These are phyloP conservation scores for Tilletia indica DNA, from an alignment of 1,284 basidiomycete species.

Conservation along the genomic window DNA sequence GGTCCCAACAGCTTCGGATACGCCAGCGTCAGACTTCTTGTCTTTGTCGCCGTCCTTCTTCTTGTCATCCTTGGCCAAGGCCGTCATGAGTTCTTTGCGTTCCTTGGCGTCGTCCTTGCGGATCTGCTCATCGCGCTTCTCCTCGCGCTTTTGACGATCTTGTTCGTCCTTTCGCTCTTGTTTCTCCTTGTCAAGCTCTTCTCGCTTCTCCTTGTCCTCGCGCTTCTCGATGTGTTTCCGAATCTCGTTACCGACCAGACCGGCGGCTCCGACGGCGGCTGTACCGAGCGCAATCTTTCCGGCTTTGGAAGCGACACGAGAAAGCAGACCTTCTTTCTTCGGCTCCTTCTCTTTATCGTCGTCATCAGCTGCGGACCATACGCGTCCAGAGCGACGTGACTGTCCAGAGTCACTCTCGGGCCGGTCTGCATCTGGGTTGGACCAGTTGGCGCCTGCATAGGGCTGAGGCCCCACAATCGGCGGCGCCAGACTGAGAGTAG, in stretches of 20 bases:
- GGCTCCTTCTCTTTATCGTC: conserved; percentile 13
- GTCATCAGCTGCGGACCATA: conserved; percentile 4
- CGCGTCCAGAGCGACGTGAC: conserved; percentile 15
- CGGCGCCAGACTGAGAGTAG: conserved; percentile 6
- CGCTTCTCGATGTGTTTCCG: conserved; percentile 12
- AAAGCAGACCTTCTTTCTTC: not conserved
- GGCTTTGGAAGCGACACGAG: not conserved
- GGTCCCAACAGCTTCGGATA: not conserved
- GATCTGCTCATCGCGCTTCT: conserved; percentile 37
- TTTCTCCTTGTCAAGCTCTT: conserved; percentile 2
- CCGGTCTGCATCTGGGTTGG: conserved; percentile 9
- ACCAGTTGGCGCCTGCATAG: conserved; percentile 12
- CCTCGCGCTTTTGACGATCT: conserved; percentile 19
- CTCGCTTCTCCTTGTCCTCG: conserved; percentile 14
- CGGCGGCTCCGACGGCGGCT: conserved; percentile 2
- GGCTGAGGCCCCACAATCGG: conserved; percentile 3
- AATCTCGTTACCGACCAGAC: conserved; percentile 12
- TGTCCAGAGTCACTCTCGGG: conserved; percentile 10
- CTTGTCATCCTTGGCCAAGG: conserved; percentile 27
- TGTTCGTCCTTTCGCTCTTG: not conserved
- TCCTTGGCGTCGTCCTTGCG: conserved; percentile 29
- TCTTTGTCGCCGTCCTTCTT: conserved; percentile 24
- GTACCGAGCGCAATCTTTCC: not conserved
- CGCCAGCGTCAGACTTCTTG: not conserved
- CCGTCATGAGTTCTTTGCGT: conserved; percentile 36